Evolutionary conservation across 495 filamentous ascomycete species (phyloP), one percentile per base, ranked within the genome.

Genomic region (Copromyces sp.): DNA sequence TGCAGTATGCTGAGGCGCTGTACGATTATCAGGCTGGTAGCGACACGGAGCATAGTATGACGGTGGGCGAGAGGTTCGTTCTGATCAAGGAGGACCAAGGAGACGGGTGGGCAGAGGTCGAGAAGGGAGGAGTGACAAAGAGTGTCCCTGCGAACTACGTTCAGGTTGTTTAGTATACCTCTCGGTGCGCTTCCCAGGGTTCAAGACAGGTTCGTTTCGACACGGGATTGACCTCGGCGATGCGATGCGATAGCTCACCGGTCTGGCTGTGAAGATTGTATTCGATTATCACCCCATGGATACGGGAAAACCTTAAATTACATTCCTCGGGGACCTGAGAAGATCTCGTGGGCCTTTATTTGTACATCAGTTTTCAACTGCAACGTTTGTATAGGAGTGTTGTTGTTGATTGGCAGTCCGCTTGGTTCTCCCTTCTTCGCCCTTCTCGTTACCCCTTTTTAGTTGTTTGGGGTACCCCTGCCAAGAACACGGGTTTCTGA

Each of bases 81-180:
- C 80, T 98, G 45, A 88, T 97, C 59, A 93, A 87, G 74, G 88
- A 89, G 53, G 93, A 98, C 79, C 85, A 88, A 12, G 95, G 95
- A 1, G 95, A 98, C 83, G 95, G 95, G 16, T 99, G 95, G 95
- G 93, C 91, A 11, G 95, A 98, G 82, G 95, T 99, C 16, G 95
- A 98, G 84, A 91, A 91, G 74, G 92, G 90, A 35, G 95, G 95
- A n/a, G 82, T 87, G 59, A 93, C 91, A n/a, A 94, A 90, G 83
- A 97, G 93, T 78, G 95, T 99, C 68, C 95, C 95, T 17, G 94
- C 94, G 61, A 95, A 93, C 81, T 99, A 98, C 82, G 88, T 99
- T 71, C 92, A 94, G 80, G 89, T 89, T 78, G 88, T 94, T 44
- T 87, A 83, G 79, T 61, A 68, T 70, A 40, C 68, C 32, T 35